Percentiles rank a stretch among this genome's conserved stretches.
Evolutionary conservation across 2,329 filamentous ascomycete species (phyloP).

Genomic region (Fusarium siculi): DNA sequence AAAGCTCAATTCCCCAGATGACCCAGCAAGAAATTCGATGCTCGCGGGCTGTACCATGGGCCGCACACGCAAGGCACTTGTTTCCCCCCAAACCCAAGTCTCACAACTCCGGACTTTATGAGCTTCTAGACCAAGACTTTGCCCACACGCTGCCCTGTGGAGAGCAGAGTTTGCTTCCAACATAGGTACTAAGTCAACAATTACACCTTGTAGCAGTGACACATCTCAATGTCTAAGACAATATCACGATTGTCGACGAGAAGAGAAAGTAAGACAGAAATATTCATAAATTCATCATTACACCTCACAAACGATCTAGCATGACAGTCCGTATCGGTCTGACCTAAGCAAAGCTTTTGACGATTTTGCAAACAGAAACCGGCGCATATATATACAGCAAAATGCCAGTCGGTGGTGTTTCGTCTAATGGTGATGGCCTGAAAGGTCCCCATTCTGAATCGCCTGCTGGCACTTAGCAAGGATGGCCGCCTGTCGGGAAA

Average conservation of each 20-base stretch:
- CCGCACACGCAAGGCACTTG: conserved; percentile 10
- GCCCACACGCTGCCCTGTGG: conserved; percentile 3
- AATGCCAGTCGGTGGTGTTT: background rate
- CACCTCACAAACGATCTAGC: background rate
- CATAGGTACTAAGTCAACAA: background rate
- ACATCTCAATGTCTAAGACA: background rate
- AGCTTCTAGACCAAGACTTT: conserved; percentile 15
- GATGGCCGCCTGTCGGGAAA: conserved; percentile 82
- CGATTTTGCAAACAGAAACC: background rate
- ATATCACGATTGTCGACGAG: conserved; percentile 12
- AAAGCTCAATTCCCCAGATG: background rate
- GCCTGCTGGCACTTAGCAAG: conserved; percentile 77
- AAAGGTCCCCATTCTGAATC: conserved; percentile 49
- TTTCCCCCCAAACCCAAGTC: background rate
- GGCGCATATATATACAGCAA: conserved; percentile 23
- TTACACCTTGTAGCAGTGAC: conserved; percentile 1
- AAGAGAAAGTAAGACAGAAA: background rate
- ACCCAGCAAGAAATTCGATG: conserved; percentile 5
- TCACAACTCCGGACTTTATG: conserved; percentile 26
- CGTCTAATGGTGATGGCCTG: conserved; percentile 33
- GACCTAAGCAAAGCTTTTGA: background rate
- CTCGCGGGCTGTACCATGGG: background rate
- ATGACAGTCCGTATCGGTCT: background rate
- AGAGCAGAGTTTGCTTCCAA: conserved; percentile 11
- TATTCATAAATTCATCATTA: conserved; percentile 18